Base-by-base conservation (phyloP, 306 rosid genomes). In the Gastrolobium bilobum region DNA sequence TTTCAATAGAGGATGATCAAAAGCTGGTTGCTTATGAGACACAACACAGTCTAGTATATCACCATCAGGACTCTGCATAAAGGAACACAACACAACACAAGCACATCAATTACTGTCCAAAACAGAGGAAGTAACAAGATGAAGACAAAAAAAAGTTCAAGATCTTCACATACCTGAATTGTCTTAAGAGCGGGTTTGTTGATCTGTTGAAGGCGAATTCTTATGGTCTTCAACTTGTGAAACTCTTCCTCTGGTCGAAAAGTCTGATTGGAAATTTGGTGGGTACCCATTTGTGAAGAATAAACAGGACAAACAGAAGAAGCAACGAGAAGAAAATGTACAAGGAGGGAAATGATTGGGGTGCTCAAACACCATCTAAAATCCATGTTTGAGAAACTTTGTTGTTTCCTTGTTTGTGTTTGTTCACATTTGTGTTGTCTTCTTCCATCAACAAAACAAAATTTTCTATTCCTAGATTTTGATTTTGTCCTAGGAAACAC, bases 51-150 rank as follows among this genome's bases (percentile, higher is more conserved):
- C 98, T 63, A 93, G 89, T 35, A 87, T 46, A 82, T 93, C 98
- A n/a, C 98, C 98, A 33, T 91, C 98, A 48, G 96, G 90, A 84
- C 96, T 88, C 96, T 91, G 81, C 81, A 83, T 66, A 11, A 4
- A 79, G n/a, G 2, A 37, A 57, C 30, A 63, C 46, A 53, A n/a
- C 10, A 42, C 6, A 68, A 8, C 42, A 67, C 4, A 74, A 65
- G 48, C 73, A 8, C 31, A 34, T 35, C n/a, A 56, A 40, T 13
- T 7, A 47, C 10, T n/a, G 76, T 31, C 59, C 2, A 31, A 31
- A 60, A 62, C 67, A 81, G 8, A 56, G 56, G 30, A 53, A 79
- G 34, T 10, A 66, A 13, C 7, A 33, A 8, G 65, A 34, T 20
- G 42, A 37, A 34, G 26, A 20, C 3, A 40, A 2, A 62, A 10